Percentiles rank a stretch among this genome's conserved stretches.
Evolutionary conservation across 192 early-diverging fungal species (phyloP).

Genomic region (Linderina pennispora): DNA sequence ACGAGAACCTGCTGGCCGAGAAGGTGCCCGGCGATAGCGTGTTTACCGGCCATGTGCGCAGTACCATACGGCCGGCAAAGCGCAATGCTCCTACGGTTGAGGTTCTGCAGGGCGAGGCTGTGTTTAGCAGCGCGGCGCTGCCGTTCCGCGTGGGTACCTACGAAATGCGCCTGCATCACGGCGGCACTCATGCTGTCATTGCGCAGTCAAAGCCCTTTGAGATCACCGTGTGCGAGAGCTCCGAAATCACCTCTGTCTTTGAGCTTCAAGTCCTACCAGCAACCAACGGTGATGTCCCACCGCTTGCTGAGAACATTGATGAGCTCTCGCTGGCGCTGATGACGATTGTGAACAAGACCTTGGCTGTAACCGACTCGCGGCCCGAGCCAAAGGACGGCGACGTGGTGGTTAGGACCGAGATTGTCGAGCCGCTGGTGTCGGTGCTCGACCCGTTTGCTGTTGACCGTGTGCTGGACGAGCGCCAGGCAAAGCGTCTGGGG

Average conservation of each 20-base stretch:
- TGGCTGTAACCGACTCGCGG: constrained; percentile 40
- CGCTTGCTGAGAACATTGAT: constrained; percentile 6
- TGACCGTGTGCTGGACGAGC: constrained; percentile 44
- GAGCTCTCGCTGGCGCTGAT: constrained; percentile 32
- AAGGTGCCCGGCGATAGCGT: constrained; percentile 48
- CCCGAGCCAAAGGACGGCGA: constrained; percentile 3
- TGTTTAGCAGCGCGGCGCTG: constrained; percentile 60
- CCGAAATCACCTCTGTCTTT: constrained; percentile 13
- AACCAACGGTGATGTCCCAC: no score
- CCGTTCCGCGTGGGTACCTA: constrained; percentile 87
- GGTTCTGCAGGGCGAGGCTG: constrained; percentile 46
- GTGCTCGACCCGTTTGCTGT: constrained; percentile 29
- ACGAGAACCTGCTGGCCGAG: constrained; percentile 51
- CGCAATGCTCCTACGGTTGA: not conserved
- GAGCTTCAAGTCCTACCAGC: no score
- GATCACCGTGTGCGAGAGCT: constrained; percentile 46
- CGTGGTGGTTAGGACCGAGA: constrained; percentile 29
- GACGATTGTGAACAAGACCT: constrained; percentile 34
- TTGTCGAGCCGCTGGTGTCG: constrained; percentile 38
- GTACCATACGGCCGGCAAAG: constrained; percentile 18
- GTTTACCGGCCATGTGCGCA: constrained; percentile 40
- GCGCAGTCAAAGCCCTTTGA: constrained; percentile 71
- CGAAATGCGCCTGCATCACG: constrained; percentile 89
- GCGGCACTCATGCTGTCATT: constrained; percentile 80
- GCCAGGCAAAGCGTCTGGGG: constrained; percentile 65